phyloP scores from a whole-genome alignment of 768 basidiomycete genomes.

The Wakefieldia striispora region DNA sequence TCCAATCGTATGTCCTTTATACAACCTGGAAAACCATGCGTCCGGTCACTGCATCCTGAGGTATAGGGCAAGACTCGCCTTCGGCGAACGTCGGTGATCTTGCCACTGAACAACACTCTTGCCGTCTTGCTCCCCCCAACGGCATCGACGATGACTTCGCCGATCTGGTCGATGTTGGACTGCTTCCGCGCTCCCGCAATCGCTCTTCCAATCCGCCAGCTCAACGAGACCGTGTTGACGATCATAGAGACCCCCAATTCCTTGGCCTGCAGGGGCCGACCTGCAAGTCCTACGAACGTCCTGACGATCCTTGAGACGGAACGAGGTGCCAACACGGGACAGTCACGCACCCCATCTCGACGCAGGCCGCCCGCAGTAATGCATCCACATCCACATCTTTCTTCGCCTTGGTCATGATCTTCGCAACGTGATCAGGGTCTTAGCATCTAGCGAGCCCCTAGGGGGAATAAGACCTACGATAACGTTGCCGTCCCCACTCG shows the following conservation, averaged over 20 bases:
- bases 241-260: slow-evolving; percentile 42
- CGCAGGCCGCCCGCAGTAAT: slow-evolving; percentile 44
- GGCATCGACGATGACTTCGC: slow-evolving; percentile 34
- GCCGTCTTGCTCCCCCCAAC: slow-evolving; percentile 36
- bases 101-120: slow-evolving; percentile 53
- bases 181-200: slow-evolving; percentile 50
- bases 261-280: slow-evolving; percentile 38
- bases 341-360: slow-evolving; percentile 45
- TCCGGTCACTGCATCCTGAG: neutral
- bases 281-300: slow-evolving; percentile 45
- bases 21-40: slow-evolving; percentile 14
- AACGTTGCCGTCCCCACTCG: slow-evolving; percentile 40
- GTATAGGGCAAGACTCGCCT: slow-evolving; percentile 14
- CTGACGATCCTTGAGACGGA: slow-evolving; percentile 9
- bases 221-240: slow-evolving; percentile 53
- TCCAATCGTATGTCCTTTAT: slow-evolving; percentile 42
- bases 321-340: neutral
- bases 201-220: slow-evolving; percentile 63
- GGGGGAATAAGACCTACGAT: slow-evolving; percentile 18
- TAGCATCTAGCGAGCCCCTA: neutral
- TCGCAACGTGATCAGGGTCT: slow-evolving; percentile 14
- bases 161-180: slow-evolving; percentile 40
- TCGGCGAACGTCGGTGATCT: slow-evolving; percentile 52
- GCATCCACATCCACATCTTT: slow-evolving; percentile 44
- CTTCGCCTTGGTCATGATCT: slow-evolving; percentile 45